Percentiles rank a stretch among this genome's conserved stretches.
Conservation (phyloP, 345 rosid genomes). For the Euclidium syriacum region DNA sequence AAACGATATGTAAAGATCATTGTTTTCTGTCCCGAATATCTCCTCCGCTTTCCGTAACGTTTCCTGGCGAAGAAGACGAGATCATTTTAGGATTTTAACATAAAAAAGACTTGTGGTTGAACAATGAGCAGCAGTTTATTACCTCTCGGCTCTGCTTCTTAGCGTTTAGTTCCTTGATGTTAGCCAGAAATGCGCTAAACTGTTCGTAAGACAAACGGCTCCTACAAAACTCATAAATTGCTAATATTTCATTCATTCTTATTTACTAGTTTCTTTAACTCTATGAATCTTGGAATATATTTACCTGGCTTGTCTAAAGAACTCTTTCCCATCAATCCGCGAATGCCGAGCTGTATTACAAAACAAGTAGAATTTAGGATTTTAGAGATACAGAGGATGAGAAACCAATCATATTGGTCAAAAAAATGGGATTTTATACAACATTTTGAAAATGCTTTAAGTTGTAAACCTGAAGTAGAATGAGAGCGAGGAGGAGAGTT, state of each 20-base stretch:
- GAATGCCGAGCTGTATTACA: slow-evolving; percentile 40
- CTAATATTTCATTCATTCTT: background rate
- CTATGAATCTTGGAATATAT: background rate
- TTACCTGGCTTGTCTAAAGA: slow-evolving; percentile 95
- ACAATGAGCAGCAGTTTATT: background rate
- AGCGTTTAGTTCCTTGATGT: slow-evolving; percentile 89
- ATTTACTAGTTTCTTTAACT: background rate
- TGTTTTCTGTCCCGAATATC: slow-evolving; percentile 78
- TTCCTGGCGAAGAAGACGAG: slow-evolving; percentile 41
- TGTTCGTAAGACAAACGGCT: slow-evolving; percentile 86
- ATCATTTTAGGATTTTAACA: background rate
- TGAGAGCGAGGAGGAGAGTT: slow-evolving; percentile 85
- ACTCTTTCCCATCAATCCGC: slow-evolving; percentile 92
- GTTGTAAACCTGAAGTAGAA: slow-evolving; percentile 57
- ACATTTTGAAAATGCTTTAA: background rate
- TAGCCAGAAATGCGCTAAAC: slow-evolving; percentile 90
- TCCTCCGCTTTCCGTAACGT: slow-evolving; percentile 87
- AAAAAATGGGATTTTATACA: background rate
- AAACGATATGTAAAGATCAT: slow-evolving; percentile 75
- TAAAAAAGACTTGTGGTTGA: background rate
- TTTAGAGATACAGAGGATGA: background rate
- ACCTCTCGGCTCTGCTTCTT: slow-evolving; percentile 91
- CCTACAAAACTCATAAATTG: slow-evolving; percentile 36
- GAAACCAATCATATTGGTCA: background rate
- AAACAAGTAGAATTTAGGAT: background rate